Percentiles rank a stretch among this genome's conserved stretches.
These are phyloP conservation scores for Suzukiozyma palmioleophila DNA, from an alignment of 1,139 yeast genomes.

Conservation along the genomic window DNA sequence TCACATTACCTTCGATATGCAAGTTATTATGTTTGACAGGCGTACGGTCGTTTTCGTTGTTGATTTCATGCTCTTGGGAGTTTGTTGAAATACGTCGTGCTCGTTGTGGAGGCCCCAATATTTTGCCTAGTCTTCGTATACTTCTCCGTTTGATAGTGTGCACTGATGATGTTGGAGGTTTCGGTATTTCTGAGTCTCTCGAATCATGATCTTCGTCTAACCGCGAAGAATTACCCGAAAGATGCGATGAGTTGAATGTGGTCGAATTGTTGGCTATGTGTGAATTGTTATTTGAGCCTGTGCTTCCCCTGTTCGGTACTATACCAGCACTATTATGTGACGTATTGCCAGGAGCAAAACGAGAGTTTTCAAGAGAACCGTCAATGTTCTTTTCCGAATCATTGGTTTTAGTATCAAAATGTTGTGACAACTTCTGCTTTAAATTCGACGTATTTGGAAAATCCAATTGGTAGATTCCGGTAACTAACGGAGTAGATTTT, in stretches of 20 bases:
- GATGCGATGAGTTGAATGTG: conserved; percentile 2
- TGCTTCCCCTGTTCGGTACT: background rate
- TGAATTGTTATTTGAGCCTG: background rate
- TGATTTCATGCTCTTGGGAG: conserved; percentile 5
- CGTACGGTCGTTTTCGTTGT: too few species aligned
- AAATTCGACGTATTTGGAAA: conserved; percentile 21
- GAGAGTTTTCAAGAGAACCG: background rate
- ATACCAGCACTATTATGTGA: background rate
- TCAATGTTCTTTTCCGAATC: background rate
- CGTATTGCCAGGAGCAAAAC: background rate
- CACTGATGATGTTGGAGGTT: conserved; percentile 7
- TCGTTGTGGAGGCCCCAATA: conserved; percentile 39
- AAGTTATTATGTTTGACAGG: too few species aligned
- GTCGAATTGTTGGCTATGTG: conserved; percentile 1
- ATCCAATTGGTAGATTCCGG: conserved; percentile 33
- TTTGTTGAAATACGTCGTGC: conserved; percentile 17
- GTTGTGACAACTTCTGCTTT: conserved; percentile 4
- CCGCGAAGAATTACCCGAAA: conserved; percentile 2
- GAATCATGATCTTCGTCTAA: conserved; percentile 7
- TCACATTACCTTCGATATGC: background rate
- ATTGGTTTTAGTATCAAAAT: background rate
- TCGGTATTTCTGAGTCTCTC: conserved; percentile 1
- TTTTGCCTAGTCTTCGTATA: conserved; percentile 24
- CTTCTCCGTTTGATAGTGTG: conserved; percentile 25
- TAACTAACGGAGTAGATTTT: conserved; percentile 11